phyloP scores from a whole-genome alignment of 179 eudicot genomes.

The Actinidia arguta region DNA sequence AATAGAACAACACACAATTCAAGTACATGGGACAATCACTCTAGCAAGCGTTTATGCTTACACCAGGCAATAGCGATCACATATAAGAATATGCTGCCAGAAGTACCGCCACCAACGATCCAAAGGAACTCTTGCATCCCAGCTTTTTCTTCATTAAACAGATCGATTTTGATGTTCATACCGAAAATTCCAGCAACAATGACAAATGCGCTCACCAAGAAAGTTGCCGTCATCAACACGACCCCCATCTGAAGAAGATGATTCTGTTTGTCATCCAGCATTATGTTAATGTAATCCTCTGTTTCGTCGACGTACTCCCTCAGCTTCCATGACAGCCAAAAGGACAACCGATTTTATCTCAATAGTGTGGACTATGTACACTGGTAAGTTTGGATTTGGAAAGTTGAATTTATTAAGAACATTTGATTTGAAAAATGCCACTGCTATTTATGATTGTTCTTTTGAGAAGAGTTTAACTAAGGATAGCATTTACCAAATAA shows the following conservation, averaged over 20 bases:
- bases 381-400: not conserved
- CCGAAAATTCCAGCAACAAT: constrained; percentile 95
- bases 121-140: constrained; percentile 77
- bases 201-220: constrained; percentile 86
- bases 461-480: not conserved
- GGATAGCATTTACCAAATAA: not conserved
- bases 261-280: constrained; percentile 98
- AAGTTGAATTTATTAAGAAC: no score
- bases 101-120: constrained; percentile 86
- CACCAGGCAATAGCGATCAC: constrained; percentile 93
- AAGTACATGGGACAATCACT: constrained; percentile 35
- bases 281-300: constrained; percentile 97
- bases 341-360: not conserved
- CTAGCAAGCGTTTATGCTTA: constrained; percentile 83
- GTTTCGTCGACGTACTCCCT: constrained; percentile 99
- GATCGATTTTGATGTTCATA: constrained; percentile 81
- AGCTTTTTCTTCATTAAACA: constrained; percentile 41
- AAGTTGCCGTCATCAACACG: constrained; percentile 91
- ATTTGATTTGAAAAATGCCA: not conserved
- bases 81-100: constrained; percentile 72
- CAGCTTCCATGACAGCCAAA: constrained; percentile 50
- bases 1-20: not conserved
- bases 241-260: constrained; percentile 98
- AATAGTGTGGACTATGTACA: not conserved
- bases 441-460: not conserved